These are phyloP conservation scores for Chaetomiaceae sp. DNA, from an alignment of 2,329 filamentous ascomycete species.

Conservation along the genomic window DNA sequence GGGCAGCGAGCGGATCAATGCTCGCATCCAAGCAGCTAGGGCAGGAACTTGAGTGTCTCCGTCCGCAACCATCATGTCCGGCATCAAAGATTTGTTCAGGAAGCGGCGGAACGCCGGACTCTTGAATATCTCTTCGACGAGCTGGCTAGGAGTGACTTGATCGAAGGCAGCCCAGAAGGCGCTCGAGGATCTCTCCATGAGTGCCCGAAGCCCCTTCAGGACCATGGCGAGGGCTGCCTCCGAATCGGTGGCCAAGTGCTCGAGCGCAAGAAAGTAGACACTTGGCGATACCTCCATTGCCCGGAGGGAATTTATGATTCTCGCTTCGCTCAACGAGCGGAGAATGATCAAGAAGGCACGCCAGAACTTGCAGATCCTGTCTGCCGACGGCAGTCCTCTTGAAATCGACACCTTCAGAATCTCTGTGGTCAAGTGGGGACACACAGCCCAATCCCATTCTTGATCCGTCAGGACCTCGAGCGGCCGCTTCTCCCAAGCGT, in stretches of 20 bases:
- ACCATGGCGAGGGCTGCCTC: slow-evolving; percentile 60
- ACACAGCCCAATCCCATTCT: slow-evolving; percentile 85
- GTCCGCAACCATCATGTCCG: slow-evolving; percentile 44
- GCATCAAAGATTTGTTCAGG: slow-evolving; percentile 54
- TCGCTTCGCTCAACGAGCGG: slow-evolving; percentile 62
- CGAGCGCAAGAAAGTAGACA: slow-evolving; percentile 58
- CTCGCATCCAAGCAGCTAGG: slow-evolving; percentile 70
- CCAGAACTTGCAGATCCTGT: slow-evolving; percentile 69
- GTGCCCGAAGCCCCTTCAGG: slow-evolving; percentile 60
- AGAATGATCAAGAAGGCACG: slow-evolving; percentile 67
- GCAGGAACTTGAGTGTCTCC: slow-evolving; percentile 53
- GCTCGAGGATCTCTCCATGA: slow-evolving; percentile 68
- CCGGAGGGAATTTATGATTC: slow-evolving; percentile 72
- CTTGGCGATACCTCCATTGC: slow-evolving; percentile 71
- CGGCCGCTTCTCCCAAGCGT: slow-evolving; percentile 61
- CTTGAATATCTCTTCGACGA: slow-evolving; percentile 78
- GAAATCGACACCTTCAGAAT: slow-evolving; percentile 56
- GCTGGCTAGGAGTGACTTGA: slow-evolving; percentile 68
- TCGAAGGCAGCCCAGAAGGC: slow-evolving; percentile 88
- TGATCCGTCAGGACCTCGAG: slow-evolving; percentile 55
- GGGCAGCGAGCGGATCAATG: slow-evolving; percentile 72
- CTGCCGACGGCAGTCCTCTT: slow-evolving; percentile 32
- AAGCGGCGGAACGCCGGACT: slow-evolving; percentile 60
- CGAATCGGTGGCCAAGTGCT: slow-evolving; percentile 43
- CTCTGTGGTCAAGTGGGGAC: slow-evolving; percentile 61